Base-by-base conservation (phyloP, 768 basidiomycete species). In the Dentipellis fragilis region DNA sequence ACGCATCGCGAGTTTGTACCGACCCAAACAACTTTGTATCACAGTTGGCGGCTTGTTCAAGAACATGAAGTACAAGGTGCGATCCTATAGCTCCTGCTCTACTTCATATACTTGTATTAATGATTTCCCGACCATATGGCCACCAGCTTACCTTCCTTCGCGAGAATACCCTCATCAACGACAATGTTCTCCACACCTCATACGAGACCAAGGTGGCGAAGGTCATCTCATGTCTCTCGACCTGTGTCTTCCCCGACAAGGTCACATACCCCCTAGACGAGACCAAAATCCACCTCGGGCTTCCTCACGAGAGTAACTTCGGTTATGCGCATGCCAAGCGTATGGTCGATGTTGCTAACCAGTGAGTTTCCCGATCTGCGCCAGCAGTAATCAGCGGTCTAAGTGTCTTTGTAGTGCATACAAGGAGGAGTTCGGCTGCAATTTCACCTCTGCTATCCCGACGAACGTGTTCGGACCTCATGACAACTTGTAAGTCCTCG, bases 281-380 rank as follows among this genome's bases (percentile, higher is more conserved):
- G 72, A 81, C 77, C 62, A 94, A 93, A 73, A 86, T 98, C 56
- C 95, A 98, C 70, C 76, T 78, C 37, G 94, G 94, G 17, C 90
- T 89, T 19, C 94, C 94, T 6, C 95, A 98, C 66, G 77, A 85
- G 56, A 92, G 89, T 63, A 97, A 97, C 78, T 97, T 91, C 72
- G 95, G 94, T 34, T 98, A 98, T 64, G 89, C 95, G 1, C 87
- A 97, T 63, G 93, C 92, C 42, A 98, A 98, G 72, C 80, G 94
- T 17, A 80, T 97, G 78, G 92, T 98, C 8, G 95, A 97, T 66
- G 84, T 96, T 1, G 88, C 92, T 67, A 97, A 97, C 66, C 93
- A 88, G 93, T 93, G 57, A 59, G 23, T 17, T 62, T 9, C 59
- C 17, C 23, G 12, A 38, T 40, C 19, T 38, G 11, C 42, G 21